A percentile compares a stretch with the other conserved stretches of the same genome.
Evolutionary conservation across 208 protist genomes (phyloP).

Genomic region (Leishmania amazonensis): DNA sequence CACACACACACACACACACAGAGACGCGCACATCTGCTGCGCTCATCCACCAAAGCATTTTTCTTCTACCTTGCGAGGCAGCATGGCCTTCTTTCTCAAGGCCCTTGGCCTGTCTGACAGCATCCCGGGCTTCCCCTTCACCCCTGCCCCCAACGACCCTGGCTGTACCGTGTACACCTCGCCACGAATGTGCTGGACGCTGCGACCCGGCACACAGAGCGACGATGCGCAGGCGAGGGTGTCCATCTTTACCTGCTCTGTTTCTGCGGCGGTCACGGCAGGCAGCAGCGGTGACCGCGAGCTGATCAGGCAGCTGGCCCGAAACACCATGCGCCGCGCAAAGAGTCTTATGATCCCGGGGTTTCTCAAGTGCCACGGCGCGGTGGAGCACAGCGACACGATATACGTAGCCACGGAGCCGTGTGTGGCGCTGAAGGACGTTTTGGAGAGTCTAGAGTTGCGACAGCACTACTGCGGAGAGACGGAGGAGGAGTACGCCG

Average conservation of each 20-base stretch:
- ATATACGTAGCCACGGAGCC: constrained; percentile 87
- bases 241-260: constrained; percentile 60
- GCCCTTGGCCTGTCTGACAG: constrained; percentile 63
- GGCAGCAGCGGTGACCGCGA: constrained; percentile 11
- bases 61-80: neutral
- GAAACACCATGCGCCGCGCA: constrained; percentile 65
- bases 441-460: constrained; percentile 36
- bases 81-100: constrained; percentile 76
- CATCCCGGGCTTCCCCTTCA: constrained; percentile 83
- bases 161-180: constrained; percentile 26
- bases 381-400: constrained; percentile 65
- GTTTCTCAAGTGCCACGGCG: constrained; percentile 72
- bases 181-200: constrained; percentile 49
- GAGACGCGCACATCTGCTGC: neutral
- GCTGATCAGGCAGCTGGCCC: constrained; percentile 42
- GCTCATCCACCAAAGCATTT: neutral
- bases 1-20: neutral
- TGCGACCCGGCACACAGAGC: constrained; percentile 42
- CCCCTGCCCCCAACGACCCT: constrained; percentile 23
- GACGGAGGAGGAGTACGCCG: constrained; percentile 11
- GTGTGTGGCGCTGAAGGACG: constrained; percentile 55
- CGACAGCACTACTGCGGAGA: constrained; percentile 33
- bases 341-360: constrained; percentile 82
- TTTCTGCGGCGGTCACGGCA: constrained; percentile 8
- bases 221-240: constrained; percentile 47